A percentile compares a stretch with the other conserved stretches of the same genome.
phyloP scores from a whole-genome alignment of 176 grass and related monocot genomes.

The Eremochloa ophiuroides region DNA sequence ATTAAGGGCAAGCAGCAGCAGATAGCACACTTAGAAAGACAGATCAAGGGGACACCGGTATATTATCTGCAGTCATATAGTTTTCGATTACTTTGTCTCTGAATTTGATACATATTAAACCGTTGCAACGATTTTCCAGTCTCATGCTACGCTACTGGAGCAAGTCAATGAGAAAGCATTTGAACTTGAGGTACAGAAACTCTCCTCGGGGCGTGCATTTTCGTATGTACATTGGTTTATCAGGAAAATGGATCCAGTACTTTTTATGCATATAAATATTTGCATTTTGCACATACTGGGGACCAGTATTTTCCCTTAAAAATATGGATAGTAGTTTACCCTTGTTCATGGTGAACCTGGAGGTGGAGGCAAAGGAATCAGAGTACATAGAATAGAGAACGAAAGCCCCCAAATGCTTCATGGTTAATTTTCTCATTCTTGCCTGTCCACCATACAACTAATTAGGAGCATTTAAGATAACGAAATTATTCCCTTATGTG shows the following conservation, averaged over 20 bases:
- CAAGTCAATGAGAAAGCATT: constrained; percentile 76
- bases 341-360: background rate
- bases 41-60: constrained; percentile 54
- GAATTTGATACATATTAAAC: constrained; percentile 15
- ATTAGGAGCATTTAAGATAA: background rate
- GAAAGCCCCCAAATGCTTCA: background rate
- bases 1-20: constrained; percentile 63
- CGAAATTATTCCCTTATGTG: background rate
- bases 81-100: constrained; percentile 8
- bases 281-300: background rate
- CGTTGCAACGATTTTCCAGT: constrained; percentile 46
- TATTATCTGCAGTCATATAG: constrained; percentile 13
- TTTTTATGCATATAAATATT: background rate
- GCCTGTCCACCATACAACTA: background rate
- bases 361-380: background rate
- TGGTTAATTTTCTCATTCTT: background rate
- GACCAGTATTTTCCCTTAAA: background rate
- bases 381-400: background rate
- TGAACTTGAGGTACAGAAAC: constrained; percentile 63
- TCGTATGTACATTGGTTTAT: background rate
- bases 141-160: constrained; percentile 54
- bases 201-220: background rate
- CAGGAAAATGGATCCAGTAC: background rate
- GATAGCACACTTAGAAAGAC: constrained; percentile 63
- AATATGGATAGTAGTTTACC: background rate